Base-by-base conservation (phyloP, 163 green algal genomes). In the Chlamydomonas reinhardtii region DNA sequence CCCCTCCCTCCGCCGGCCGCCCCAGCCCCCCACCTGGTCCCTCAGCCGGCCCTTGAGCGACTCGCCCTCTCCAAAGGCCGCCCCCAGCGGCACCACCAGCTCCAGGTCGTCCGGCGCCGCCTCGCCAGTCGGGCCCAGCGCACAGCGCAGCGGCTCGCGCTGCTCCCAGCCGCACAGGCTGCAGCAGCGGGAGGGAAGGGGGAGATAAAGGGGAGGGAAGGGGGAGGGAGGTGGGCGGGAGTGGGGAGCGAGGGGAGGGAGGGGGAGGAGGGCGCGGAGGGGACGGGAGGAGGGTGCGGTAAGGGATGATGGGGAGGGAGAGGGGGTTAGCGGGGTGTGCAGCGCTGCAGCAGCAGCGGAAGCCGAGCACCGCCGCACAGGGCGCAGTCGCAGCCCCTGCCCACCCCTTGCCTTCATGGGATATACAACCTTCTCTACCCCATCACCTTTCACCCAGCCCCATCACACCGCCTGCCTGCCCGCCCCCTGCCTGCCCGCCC, bases 11-110 rank as follows among this genome's bases (percentile, higher is more conserved):
- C 35, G 17, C 68, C 34, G 32, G 19, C 73, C 15, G 0, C 9
- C n/a, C n/a, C n/a, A n/a, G n/a, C 0, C 32, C 8, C 32, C 12
- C 54, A n/a, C 31, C 31, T 43, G 16, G 16, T 32, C 64, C 64
- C 29, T 39, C 29, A 35, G 27, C 29, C 64, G 20, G 2, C 79
- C 79, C 79, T 64, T 78, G 25, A 72, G 32, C 25, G 34, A 32
- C 29, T 32, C 69, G 4, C 54, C 54, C 27, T 86, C 79, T 54
- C 8, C 17, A 17, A 79, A 86, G 4, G 79, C 79, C 31, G 24
- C 4, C 54, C 54, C 79, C 79, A 86, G 79, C 52, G 79, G 79
- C 54, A 86, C 54, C 25, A 59, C 69, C 79, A 86, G 29, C 69
- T 72, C 69, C 34, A 72, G 17, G 29, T n/a, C 76, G 37, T 84